phyloP scores from a whole-genome alignment of 495 filamentous ascomycete species.

The Elasticomyces elasticus region DNA sequence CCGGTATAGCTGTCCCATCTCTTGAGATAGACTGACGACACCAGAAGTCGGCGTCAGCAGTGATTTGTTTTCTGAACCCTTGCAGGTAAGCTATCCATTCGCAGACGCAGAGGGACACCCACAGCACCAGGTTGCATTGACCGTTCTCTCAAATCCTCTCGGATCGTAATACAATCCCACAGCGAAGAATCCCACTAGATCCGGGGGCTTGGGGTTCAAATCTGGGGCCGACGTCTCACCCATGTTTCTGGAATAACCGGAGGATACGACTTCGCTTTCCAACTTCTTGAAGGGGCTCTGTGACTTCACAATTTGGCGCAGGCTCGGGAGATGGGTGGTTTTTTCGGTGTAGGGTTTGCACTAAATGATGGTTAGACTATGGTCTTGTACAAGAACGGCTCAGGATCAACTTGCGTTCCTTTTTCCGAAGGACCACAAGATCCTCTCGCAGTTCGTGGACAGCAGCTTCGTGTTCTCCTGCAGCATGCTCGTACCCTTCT shows the following conservation, averaged over 20 bases:
- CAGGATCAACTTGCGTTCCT: neutral
- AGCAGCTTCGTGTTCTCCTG: neutral
- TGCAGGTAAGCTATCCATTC: too few species aligned
- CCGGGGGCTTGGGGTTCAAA: too few species aligned
- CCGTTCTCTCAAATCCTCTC: too few species aligned
- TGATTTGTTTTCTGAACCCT: too few species aligned
- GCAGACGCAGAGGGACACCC: too few species aligned
- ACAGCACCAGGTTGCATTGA: too few species aligned
- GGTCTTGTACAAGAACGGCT: neutral
- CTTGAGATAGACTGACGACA: too few species aligned
- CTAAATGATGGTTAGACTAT: neutral
- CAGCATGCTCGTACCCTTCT: constrained; percentile 27
- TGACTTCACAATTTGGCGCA: neutral
- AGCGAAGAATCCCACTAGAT: too few species aligned
- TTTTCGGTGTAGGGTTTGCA: neutral
- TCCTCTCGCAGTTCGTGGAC: neutral
- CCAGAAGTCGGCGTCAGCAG: too few species aligned
- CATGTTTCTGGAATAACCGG: neutral
- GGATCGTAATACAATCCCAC: too few species aligned
- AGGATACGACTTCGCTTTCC: neutral
- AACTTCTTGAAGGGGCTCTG: neutral
- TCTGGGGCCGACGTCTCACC: neutral
- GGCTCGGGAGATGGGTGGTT: neutral
- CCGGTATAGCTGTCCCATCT: too few species aligned
- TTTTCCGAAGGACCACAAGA: too few species aligned